These are phyloP conservation scores for Trichophyton mentagrophytes DNA, from an alignment of 2,329 filamentous ascomycete species.

Conservation along the genomic window DNA sequence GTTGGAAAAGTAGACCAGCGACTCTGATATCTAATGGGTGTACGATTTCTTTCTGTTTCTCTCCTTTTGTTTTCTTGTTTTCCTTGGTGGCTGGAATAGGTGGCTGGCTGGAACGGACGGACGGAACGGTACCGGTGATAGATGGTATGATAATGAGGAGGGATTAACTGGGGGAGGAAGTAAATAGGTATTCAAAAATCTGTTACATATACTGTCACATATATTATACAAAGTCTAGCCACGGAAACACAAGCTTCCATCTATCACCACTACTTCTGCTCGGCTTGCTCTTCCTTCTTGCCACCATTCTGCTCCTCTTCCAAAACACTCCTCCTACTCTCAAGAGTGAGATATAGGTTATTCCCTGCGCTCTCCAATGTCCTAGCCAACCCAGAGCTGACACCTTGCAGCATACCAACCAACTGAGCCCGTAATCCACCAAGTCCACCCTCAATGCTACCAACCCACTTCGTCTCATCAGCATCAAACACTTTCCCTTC, in stretches of 20 bases:
- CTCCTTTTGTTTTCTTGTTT: constrained; percentile 1
- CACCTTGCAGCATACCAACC: constrained; percentile 64
- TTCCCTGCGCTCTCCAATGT: constrained; percentile 68
- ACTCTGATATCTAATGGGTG: background rate
- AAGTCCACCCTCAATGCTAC: constrained; percentile 68
- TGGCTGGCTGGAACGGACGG: too few relatives aligned
- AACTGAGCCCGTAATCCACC: constrained; percentile 71
- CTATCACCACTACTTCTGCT: constrained; percentile 17
- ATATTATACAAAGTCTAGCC: constrained; percentile 3
- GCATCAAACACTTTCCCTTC: constrained; percentile 75
- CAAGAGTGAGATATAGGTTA: constrained; percentile 77
- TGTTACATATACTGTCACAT: constrained; percentile 9
- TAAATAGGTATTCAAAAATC: constrained; percentile 5
- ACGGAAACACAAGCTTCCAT: background rate
- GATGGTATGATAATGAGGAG: background rate
- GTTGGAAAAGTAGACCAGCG: constrained; percentile 25
- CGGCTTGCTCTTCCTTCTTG: constrained; percentile 51
- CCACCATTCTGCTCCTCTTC: constrained; percentile 51
- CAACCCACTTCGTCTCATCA: constrained; percentile 56
- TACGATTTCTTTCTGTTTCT: constrained; percentile 8
- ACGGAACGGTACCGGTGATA: background rate
- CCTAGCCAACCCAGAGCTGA: constrained; percentile 63
- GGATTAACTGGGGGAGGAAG: background rate
- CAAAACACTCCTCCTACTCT: constrained; percentile 66
- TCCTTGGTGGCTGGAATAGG: background rate